Evolutionary conservation across 805 yeast genomes (phyloP).

Genomic region (Barnettozyma pratensis): DNA sequence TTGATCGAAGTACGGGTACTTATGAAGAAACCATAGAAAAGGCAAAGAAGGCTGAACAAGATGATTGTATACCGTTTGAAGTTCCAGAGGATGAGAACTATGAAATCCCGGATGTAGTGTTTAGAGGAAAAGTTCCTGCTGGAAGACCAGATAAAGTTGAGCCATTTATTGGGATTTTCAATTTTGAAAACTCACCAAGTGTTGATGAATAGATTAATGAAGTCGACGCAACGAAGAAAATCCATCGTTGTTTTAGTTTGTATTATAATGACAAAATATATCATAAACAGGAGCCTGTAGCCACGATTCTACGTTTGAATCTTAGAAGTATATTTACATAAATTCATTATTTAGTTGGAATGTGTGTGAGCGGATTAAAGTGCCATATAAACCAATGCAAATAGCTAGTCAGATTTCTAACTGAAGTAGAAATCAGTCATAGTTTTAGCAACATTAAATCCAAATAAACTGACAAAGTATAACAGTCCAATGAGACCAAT

Average conservation of each 20-base stretch:
- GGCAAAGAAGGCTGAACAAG: constrained; percentile 10
- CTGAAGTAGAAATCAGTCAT: constrained; percentile 39
- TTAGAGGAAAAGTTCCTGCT: constrained; percentile 47
- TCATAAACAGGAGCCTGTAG: neutral
- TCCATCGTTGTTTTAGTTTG: too few relatives aligned
- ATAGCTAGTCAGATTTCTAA: neutral
- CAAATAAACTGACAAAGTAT: constrained; percentile 59
- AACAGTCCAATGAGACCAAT: constrained; percentile 52
- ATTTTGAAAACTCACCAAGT: constrained; percentile 34
- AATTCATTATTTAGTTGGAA: neutral
- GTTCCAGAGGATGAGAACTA: constrained; percentile 34
- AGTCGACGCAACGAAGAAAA: too few relatives aligned
- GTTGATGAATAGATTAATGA: too few relatives aligned
- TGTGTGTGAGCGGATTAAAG: neutral
- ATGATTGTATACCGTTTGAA: constrained; percentile 15
- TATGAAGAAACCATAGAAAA: constrained; percentile 6
- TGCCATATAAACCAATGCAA: neutral
- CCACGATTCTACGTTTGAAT: neutral
- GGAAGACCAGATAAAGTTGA: constrained; percentile 47
- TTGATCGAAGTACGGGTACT: constrained; percentile 10
- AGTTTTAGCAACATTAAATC: constrained; percentile 67
- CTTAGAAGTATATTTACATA: neutral
- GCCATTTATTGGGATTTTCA: constrained; percentile 51
- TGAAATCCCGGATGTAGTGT: constrained; percentile 42
- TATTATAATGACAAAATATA: too few relatives aligned